Base-by-base conservation (phyloP, 108 stramenopile genomes). In the Parmales sp. region DNA sequence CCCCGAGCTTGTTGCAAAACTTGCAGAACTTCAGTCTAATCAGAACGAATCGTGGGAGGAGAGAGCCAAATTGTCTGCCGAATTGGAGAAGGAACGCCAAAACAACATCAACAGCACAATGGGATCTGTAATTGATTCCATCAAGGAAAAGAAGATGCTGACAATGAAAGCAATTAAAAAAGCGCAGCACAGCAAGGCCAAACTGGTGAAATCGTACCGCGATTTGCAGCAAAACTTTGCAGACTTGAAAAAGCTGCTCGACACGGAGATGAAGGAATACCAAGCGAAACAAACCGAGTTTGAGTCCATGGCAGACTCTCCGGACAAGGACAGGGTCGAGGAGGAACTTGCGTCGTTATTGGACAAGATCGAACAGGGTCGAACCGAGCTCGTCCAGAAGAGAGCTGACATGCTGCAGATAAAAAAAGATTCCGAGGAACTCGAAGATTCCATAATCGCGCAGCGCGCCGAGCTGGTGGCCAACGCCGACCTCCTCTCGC, bases 21-120 rank as follows among this genome's bases (percentile, higher is more conserved):
- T 79, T 28, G 71, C 39, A 13, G 74, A 31, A 25, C 71, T 76
- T 26, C 70, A 76, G 39, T 29, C 66, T 29, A 37, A 68, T 8
- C 78, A 84, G 72, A 39, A 76, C 45, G 28, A 54, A 41, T 49
- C 45, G 16, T 84, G 83, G 83, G 78, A 83, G 26, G 78, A 84
- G 67, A 69, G 70, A n/a, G n/a, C 39, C 77, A 82, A 48, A 63
- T 49, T 83, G 1, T 70, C 75, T 1, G n/a, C 18, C 16, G 67
- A 73, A 48, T 72, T 79, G 29, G 83, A 83, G 38, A 75, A 72
- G 34, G 81, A 83, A 63, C 71, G 83, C 9, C 48, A 77, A 51
- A 75, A 79, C 28, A 84, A 81, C 37, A 28, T 83, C 26, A 77
- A 76, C 25, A 76, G 45, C 37, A 72, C 66, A 7, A 79, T 84